Percentiles rank a stretch among this genome's conserved stretches.
phyloP scores from a whole-genome alignment of 1,284 basidiomycete species.

The Puccinia novopanici region DNA sequence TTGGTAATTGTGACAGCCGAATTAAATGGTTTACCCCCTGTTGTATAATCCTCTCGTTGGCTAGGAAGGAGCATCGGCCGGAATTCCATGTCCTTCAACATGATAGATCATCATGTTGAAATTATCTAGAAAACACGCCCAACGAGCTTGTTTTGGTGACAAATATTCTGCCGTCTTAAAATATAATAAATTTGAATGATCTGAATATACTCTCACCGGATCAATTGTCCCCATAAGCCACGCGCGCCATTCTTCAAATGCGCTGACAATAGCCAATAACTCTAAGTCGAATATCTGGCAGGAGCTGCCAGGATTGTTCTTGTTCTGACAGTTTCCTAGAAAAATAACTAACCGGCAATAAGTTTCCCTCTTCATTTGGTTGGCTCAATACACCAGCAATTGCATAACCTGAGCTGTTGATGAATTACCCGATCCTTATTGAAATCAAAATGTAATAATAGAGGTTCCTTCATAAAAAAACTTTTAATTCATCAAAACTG shows the following conservation, averaged over 20 bases:
- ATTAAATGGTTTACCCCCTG: background rate
- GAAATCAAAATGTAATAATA: slow-evolving; percentile 33
- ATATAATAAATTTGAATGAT: no score
- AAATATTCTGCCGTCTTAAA: no score
- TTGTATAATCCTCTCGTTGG: background rate
- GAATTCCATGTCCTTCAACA: background rate
- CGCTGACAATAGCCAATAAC: no score
- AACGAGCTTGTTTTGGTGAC: background rate
- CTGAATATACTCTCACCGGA: no score
- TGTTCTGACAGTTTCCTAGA: background rate
- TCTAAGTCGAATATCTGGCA: no score
- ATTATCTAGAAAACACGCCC: background rate
- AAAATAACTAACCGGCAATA: slow-evolving; percentile 48
- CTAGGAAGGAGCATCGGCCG: slow-evolving; percentile 20
- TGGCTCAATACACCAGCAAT: slow-evolving; percentile 51
- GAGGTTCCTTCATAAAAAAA: background rate
- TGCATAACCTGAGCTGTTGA: slow-evolving; percentile 50
- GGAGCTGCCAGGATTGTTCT: no score
- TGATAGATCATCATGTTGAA: slow-evolving; percentile 25
- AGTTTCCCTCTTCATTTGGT: no score
- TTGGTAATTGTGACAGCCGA: background rate
- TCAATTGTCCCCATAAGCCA: no score
- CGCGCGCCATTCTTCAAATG: no score
- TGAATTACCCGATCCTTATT: slow-evolving; percentile 54
- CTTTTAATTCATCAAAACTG: background rate